phyloP scores from a whole-genome alignment of 1,284 basidiomycete genomes.

The Gymnopus androsaceus region DNA sequence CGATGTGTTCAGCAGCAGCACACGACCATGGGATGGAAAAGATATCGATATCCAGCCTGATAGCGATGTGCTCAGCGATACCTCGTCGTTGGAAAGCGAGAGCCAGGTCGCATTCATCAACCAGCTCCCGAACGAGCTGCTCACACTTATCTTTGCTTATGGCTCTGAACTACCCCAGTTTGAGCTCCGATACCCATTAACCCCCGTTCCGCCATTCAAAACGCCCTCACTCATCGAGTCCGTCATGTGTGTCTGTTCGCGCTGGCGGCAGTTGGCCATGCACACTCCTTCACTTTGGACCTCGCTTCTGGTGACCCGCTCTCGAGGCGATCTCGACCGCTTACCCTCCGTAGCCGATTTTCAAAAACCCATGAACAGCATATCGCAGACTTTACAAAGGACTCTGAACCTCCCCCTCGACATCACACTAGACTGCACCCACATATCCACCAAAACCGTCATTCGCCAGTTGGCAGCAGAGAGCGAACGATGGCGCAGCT shows the following conservation, averaged over 20 bases:
- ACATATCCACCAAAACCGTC: constrained; percentile 13
- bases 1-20: constrained; percentile 7
- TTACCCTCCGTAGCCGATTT: constrained; percentile 15
- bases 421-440: constrained; percentile 16
- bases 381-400: constrained; percentile 15
- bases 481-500: constrained; percentile 17
- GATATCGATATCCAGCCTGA: neutral
- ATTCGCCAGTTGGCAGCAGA: constrained; percentile 16
- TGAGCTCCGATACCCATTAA: constrained; percentile 17
- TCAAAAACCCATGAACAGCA: constrained; percentile 15
- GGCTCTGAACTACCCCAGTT: constrained; percentile 17
- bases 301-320: constrained; percentile 14
- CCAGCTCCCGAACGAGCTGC: constrained; percentile 20
- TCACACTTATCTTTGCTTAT: constrained; percentile 18
- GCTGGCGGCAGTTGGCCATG: constrained; percentile 18
- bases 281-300: constrained; percentile 21
- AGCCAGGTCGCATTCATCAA: constrained; percentile 10
- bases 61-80: too few relatives aligned
- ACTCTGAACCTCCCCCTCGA: constrained; percentile 18
- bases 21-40: constrained; percentile 6
- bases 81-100: constrained; percentile 3
- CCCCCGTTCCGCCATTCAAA: constrained; percentile 14
- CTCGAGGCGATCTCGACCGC: constrained; percentile 13
- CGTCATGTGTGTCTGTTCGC: constrained; percentile 17
- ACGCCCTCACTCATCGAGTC: constrained; percentile 15